Evolutionary conservation across 192 early-diverging fungal species (phyloP), one percentile per base, ranked within the genome.

Genomic region (Coemansia sp.): DNA sequence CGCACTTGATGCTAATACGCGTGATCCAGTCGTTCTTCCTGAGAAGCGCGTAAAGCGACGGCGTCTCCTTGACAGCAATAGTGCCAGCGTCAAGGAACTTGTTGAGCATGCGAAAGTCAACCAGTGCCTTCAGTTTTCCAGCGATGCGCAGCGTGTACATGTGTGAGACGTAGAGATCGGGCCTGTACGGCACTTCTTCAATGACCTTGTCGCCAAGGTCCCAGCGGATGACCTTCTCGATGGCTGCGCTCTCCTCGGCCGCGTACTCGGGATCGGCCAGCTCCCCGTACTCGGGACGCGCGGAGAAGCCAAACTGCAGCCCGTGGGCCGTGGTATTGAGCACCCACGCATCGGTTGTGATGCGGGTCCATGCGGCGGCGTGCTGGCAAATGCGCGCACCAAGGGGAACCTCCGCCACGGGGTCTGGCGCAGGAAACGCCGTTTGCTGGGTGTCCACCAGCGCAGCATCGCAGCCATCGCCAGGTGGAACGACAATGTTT

Each of bases 131-230:
- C 49, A 75, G 69, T 49, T 66, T 74, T 12, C 76, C 80, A 0
- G 62, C 66, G 11, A 78, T 72, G 10, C 64, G 76, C 60, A 78
- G 55, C 21, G 76, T 83, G 60, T 72, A 83, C 76, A 83, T 83
- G 61, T 78, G 80, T 41, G 75, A 78, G 8, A 78, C 67, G 41
- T 78, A 78, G 32, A 78, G 66, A 3, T 75, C 76, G 0, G 74
- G 66, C 2, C 57, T 37, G 49, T 72, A 74, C 9, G 69, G 64
- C 8, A 83, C 52, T 52, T 77, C 75, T 46, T 83, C 76, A 39
- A 83, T 83, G 21, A 83, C 80, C 16, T 70, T 69, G 67, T 83
- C 76, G 56, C 75, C 74, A 40, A 83, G 72, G 18, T 78, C 75
- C 74, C 76, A 77, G n/a, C 76, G 80, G 62, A 83, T 72, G 1